Percentiles rank a stretch among this genome's conserved stretches.
These are phyloP conservation scores for Piloderma croceum DNA, from an alignment of 768 basidiomycete genomes.

Conservation along the genomic window DNA sequence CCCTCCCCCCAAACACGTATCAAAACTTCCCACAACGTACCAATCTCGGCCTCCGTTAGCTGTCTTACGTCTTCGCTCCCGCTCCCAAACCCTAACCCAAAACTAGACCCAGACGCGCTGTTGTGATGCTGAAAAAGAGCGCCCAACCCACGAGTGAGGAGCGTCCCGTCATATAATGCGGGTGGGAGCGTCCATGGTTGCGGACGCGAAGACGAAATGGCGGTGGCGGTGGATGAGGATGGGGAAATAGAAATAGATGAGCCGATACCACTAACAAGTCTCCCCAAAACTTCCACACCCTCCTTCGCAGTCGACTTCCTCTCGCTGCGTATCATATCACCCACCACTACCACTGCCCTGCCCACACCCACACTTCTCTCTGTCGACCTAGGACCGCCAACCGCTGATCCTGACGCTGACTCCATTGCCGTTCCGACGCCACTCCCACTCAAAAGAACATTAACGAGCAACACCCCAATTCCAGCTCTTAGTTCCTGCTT, in stretches of 20 bases:
- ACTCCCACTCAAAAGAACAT: conserved; percentile 29
- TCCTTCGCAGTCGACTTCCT: conserved; percentile 24
- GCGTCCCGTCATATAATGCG: no score
- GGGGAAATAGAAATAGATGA: conserved; percentile 6
- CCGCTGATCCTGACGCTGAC: conserved; percentile 1
- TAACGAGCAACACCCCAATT: conserved; percentile 37
- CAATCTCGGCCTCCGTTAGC: conserved; percentile 35
- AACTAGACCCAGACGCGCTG: no score
- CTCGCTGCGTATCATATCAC: conserved; percentile 30
- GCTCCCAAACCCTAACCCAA: conserved; percentile 22
- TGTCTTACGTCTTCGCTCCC: conserved; percentile 22
- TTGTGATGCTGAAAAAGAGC: no score
- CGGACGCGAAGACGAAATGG: no score
- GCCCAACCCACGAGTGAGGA: no score
- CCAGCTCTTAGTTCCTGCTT: conserved; percentile 43
- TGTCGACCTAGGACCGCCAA: conserved; percentile 8
- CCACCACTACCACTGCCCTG: conserved; percentile 33
- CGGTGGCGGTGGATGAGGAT: no score
- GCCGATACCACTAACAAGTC: conserved; percentile 30
- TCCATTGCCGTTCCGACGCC: not conserved
- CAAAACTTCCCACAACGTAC: conserved; percentile 33
- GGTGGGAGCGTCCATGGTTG: no score
- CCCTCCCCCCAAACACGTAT: conserved; percentile 33
- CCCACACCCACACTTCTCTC: conserved; percentile 19
- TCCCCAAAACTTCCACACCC: conserved; percentile 30